Evolutionary conservation across 139 green algal genomes (phyloP).

Genomic region (Volvox reticuliferus): DNA sequence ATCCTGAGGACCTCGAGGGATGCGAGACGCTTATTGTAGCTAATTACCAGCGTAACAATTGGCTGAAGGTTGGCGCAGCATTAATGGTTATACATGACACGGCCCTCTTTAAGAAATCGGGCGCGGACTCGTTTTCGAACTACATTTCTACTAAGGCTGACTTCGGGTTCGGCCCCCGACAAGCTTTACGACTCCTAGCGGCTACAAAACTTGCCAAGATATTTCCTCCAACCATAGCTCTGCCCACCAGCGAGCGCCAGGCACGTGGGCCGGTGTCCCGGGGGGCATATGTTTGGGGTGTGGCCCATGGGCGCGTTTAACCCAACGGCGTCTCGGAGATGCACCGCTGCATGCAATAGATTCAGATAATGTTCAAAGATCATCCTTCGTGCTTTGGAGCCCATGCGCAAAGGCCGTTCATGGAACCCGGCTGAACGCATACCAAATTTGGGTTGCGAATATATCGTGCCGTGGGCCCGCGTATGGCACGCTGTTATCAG

Average conservation of each 20-base stretch:
- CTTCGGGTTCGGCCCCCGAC: conserved; percentile 41
- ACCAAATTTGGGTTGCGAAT: too few species aligned
- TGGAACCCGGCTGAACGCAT: too few species aligned
- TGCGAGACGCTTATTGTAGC: conserved; percentile 44
- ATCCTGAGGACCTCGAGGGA: conserved; percentile 45
- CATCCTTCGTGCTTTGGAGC: too few species aligned
- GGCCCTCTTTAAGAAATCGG: conserved; percentile 28
- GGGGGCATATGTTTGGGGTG: neutral
- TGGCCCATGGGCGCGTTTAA: conserved; percentile 19
- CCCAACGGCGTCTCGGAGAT: neutral
- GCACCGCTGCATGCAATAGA: too few species aligned
- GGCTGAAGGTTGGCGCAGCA: conserved; percentile 39
- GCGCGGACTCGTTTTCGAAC: conserved; percentile 45
- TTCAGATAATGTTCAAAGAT: too few species aligned
- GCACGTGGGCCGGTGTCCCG: neutral
- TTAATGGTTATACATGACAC: conserved; percentile 45
- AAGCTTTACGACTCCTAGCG: conserved; percentile 33
- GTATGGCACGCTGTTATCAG: too few species aligned
- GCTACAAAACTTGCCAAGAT: conserved; percentile 35
- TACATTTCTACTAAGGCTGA: conserved; percentile 36
- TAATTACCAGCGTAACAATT: conserved; percentile 46
- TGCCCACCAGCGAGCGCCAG: conserved; percentile 41
- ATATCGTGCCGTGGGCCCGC: too few species aligned
- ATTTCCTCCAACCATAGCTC: conserved; percentile 32
- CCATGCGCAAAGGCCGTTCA: too few species aligned